A percentile compares a stretch with the other conserved stretches of the same genome.
phyloP scores from a whole-genome alignment of 2,329 filamentous ascomycete species.

The Phyllosticta citriasiana region DNA sequence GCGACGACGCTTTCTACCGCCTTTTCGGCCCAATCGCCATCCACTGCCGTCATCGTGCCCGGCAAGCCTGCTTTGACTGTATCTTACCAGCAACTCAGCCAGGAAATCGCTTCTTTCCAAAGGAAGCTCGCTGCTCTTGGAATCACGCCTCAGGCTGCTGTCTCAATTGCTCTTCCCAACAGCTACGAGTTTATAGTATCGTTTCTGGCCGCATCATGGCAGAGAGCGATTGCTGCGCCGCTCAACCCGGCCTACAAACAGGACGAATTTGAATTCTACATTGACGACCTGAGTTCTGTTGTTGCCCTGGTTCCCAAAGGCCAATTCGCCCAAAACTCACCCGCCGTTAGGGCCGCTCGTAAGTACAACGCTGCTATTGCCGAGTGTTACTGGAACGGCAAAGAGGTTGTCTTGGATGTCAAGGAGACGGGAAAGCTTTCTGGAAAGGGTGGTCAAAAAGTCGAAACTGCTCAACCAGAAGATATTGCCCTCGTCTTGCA shows the following conservation, averaged over 20 bases:
- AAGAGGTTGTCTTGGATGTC: constrained; percentile 64
- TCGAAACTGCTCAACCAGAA: constrained; percentile 55
- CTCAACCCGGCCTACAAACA: constrained; percentile 84
- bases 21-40: constrained; percentile 41
- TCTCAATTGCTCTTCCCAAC: constrained; percentile 76
- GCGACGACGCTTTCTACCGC: constrained; percentile 51
- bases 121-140: constrained; percentile 66
- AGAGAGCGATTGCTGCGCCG: constrained; percentile 75
- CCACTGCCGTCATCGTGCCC: constrained; percentile 64
- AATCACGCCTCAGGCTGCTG: constrained; percentile 56
- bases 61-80: constrained; percentile 55
- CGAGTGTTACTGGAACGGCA: constrained; percentile 70
- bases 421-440: constrained; percentile 63
- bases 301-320: constrained; percentile 67
- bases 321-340: constrained; percentile 53
- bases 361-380: constrained; percentile 78
- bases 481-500: constrained; percentile 76
- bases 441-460: constrained; percentile 36
- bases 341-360: constrained; percentile 65
- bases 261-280: constrained; percentile 85
- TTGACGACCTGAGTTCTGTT: constrained; percentile 73
- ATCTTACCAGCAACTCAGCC: constrained; percentile 57
- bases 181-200: constrained; percentile 82
- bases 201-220: constrained; percentile 78
- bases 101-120: constrained; percentile 63